phyloP scores from a whole-genome alignment of 495 filamentous ascomycete genomes.

The Hypomontagnella monticulosa region DNA sequence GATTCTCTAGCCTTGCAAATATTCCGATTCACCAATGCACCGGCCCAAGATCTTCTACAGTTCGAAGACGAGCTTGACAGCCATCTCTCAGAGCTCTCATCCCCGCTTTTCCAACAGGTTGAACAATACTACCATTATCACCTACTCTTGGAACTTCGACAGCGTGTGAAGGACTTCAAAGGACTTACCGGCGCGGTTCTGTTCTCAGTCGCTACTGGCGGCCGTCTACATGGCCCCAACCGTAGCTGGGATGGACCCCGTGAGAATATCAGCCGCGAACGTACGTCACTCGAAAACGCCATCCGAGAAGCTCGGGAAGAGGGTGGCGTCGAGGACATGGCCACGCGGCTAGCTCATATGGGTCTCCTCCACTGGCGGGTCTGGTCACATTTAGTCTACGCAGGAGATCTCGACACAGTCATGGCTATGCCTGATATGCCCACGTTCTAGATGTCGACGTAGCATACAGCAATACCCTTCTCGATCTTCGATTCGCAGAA shows the following conservation, averaged over 20 bases:
- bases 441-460: conserved; percentile 32
- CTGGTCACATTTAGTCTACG: conserved; percentile 78
- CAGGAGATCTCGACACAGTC: conserved; percentile 45
- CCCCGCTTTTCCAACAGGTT: conserved; percentile 51
- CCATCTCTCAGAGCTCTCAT: conserved; percentile 46
- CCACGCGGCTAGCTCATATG: conserved; percentile 79
- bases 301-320: conserved; percentile 56
- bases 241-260: conserved; percentile 41
- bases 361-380: conserved; percentile 86
- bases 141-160: conserved; percentile 54
- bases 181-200: conserved; percentile 59
- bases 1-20: conserved; percentile 61
- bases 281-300: conserved; percentile 33
- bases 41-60: conserved; percentile 51
- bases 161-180: conserved; percentile 60
- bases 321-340: conserved; percentile 71
- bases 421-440: conserved; percentile 36
- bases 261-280: conserved; percentile 41
- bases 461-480: neutral
- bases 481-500: conserved; percentile 17
- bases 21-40: conserved; percentile 59
- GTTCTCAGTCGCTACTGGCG: conserved; percentile 61
- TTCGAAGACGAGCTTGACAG: conserved; percentile 56
- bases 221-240: conserved; percentile 45
- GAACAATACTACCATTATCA: conserved; percentile 54